Evolutionary conservation across 192 early-diverging fungal species (phyloP), one percentile per base, ranked within the genome.

Genomic region (Podila epicladia): DNA sequence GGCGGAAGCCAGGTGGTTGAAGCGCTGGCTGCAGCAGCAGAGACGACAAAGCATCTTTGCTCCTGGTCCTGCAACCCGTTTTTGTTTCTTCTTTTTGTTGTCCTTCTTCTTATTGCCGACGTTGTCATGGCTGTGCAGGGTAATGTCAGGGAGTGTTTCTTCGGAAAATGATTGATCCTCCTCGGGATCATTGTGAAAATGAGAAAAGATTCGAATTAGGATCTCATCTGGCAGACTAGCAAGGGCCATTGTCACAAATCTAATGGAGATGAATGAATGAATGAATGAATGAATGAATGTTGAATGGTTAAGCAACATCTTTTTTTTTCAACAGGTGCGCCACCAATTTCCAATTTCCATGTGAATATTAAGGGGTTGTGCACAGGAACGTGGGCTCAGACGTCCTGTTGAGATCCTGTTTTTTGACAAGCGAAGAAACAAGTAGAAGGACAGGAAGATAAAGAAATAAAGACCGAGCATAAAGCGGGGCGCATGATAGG

Each of bases 1-100:
- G n/a, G 82, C 69, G 3, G 73, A 75, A 0, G 82, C 82, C 31
- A 83, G 19, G 20, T 83, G 74, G 38, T 76, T 75, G 17, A 83
- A 41, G 3, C 82, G 74, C 7, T 63, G 68, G 60, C 65, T 69
- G 70, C 66, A 69, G 55, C 82, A 83, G 11, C 82, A 71, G 3
- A 76, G 61, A 0, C 72, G 69, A 65, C 82, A 75, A 7, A 83
- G 55, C 2, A 68, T 67, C 3, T 62, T 38, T 5, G 82, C 74
- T 3, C 71, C 65, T 31, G 41, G 29, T 37, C 77, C 77, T 32
- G 71, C 77, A 8, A 60, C 37, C 1, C 68, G 62, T 29, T 22
- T 15, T 33, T 45, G 35, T 26, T 37, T 67, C 64, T 62, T 77
- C 15, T 65, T 31, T 22, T 66, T 70, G 17, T 22, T 3, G 26